Evolutionary conservation across 768 basidiomycete species (phyloP).

Genomic region (Podaxis rugospora): DNA sequence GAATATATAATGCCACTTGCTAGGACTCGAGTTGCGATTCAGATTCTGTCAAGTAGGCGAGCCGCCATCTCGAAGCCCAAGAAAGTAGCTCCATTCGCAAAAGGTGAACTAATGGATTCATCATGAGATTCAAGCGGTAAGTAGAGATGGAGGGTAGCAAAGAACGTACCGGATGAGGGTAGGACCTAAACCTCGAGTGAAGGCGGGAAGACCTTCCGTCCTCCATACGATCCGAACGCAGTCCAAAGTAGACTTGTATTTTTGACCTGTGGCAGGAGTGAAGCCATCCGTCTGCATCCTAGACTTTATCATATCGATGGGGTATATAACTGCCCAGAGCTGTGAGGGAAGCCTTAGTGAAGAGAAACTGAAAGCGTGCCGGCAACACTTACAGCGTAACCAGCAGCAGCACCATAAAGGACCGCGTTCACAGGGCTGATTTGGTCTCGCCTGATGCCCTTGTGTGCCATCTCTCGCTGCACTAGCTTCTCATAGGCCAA

Average conservation of each 20-base stretch:
- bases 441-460: constrained; percentile 69
- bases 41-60: constrained; percentile 50
- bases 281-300: constrained; percentile 96
- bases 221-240: constrained; percentile 81
- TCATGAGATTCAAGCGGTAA: not conserved
- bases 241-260: constrained; percentile 79
- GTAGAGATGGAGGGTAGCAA: not conserved
- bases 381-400: constrained; percentile 74
- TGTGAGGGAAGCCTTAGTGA: constrained; percentile 22
- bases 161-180: constrained; percentile 80
- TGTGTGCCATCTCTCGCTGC: constrained; percentile 76
- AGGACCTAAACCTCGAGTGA: constrained; percentile 87
- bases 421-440: constrained; percentile 75
- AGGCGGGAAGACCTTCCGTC: constrained; percentile 79
- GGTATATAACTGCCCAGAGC: constrained; percentile 93
- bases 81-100: constrained; percentile 97
- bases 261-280: constrained; percentile 65
- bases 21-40: not conserved
- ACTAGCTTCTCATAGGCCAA: constrained; percentile 89
- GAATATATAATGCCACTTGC: not conserved
- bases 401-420: constrained; percentile 87
- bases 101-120: constrained; percentile 66
- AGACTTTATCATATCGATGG: constrained; percentile 94
- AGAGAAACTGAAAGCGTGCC: not conserved
- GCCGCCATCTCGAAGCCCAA: constrained; percentile 93